Percentiles rank a stretch among this genome's conserved stretches.
phyloP scores from a whole-genome alignment of 2,329 filamentous ascomycete species.

The Fusarium sterilihyphosum region DNA sequence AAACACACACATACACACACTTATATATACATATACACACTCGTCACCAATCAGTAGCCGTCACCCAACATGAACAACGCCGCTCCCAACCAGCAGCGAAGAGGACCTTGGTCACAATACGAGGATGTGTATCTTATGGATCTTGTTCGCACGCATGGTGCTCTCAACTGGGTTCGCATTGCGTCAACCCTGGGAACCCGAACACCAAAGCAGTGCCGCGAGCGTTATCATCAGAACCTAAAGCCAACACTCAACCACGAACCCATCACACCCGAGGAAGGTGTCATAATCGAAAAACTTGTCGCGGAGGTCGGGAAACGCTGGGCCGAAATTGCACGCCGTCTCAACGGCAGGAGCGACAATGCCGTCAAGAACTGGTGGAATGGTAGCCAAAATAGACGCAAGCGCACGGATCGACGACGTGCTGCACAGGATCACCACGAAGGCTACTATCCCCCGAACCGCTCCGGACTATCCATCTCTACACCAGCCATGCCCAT shows the following conservation, averaged over 20 bases:
- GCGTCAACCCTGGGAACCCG: slow-evolving; percentile 78
- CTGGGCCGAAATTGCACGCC: slow-evolving; percentile 92
- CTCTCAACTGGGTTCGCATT: slow-evolving; percentile 91
- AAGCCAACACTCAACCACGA: slow-evolving; percentile 79
- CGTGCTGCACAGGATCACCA: slow-evolving; percentile 43
- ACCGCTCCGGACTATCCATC: slow-evolving; percentile 46
- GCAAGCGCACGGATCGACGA: slow-evolving; percentile 62
- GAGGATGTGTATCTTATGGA: slow-evolving; percentile 78
- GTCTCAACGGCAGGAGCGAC: slow-evolving; percentile 85
- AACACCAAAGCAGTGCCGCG: slow-evolving; percentile 93
- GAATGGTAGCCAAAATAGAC: slow-evolving; percentile 91
- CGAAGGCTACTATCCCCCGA: slow-evolving; percentile 35
- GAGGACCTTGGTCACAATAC: slow-evolving; percentile 84
- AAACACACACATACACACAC: not conserved
- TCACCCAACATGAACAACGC: slow-evolving; percentile 25
- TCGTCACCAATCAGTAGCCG: not conserved
- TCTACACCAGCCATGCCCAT: slow-evolving; percentile 29
- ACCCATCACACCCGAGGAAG: slow-evolving; percentile 77
- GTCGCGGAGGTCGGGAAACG: slow-evolving; percentile 83
- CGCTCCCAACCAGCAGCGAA: slow-evolving; percentile 46
- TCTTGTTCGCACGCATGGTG: slow-evolving; percentile 76
- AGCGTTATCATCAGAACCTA: slow-evolving; percentile 93
- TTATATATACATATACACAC: not conserved
- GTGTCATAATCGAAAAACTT: slow-evolving; percentile 77
- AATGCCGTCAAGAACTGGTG: slow-evolving; percentile 99